A percentile compares a stretch with the other conserved stretches of the same genome.
Conservation (phyloP, 257 asterid species). For the Parsonsia alboflavescens region DNA sequence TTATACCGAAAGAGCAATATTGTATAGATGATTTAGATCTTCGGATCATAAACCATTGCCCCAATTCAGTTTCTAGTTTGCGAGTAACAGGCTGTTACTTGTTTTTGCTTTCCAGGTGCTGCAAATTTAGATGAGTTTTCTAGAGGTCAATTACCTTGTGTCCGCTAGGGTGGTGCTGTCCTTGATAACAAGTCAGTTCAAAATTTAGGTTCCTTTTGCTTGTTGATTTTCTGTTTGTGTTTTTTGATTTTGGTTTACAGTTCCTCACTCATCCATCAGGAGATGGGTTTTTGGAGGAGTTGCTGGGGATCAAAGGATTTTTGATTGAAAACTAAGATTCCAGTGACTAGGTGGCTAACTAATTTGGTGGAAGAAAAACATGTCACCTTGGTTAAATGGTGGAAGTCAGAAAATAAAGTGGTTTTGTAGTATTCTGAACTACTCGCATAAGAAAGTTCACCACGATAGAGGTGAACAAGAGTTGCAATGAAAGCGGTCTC, state of each 20-base stretch:
- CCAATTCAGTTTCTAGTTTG: neutral
- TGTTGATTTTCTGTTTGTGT: neutral
- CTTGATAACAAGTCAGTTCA: neutral
- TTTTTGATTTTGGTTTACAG: neutral
- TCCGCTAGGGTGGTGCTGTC: neutral
- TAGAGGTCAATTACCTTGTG: neutral
- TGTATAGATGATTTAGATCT: neutral
- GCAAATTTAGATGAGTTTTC: neutral
- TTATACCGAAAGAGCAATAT: neutral
- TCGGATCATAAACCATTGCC: neutral
- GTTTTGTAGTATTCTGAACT: neutral
- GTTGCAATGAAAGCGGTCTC: no score
- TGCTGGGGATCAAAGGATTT: neutral
- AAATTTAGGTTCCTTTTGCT: neutral
- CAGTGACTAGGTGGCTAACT: neutral
- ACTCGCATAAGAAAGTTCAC: no score
- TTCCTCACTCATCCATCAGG: neutral
- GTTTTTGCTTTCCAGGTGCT: neutral
- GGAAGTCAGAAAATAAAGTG: neutral
- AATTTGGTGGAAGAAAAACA: neutral
- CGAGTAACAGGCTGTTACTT: neutral
- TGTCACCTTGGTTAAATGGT: neutral
- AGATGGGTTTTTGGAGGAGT: neutral
- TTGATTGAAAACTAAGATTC: neutral
- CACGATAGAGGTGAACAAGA: neutral